Conservation (phyloP, 352 stramenopile genomes). For the Pythium sukuiense region DNA sequence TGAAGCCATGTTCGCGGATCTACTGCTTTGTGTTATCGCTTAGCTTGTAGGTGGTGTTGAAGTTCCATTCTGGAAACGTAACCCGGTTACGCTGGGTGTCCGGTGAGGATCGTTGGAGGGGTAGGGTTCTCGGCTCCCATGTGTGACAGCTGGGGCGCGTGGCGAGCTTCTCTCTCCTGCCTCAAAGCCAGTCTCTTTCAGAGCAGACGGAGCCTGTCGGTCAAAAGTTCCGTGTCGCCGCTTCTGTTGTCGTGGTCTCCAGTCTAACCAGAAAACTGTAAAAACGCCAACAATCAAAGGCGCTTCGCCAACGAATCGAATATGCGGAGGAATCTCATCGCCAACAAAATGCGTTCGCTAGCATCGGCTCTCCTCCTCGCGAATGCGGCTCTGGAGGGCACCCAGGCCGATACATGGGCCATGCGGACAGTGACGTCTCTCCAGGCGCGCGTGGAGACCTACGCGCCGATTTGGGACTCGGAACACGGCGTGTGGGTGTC, state of each 20-base stretch:
- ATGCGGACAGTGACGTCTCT: conserved; percentile 55
- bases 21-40: not conserved
- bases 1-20: not conserved
- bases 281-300: not conserved
- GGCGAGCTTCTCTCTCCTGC: not conserved
- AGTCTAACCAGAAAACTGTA: conserved; percentile 1
- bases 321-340: not conserved
- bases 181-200: conserved; percentile 5
- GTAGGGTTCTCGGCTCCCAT: not conserved
- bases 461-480: conserved; percentile 48
- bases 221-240: not conserved
- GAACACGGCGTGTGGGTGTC: conserved; percentile 51
- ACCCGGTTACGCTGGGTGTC: not conserved
- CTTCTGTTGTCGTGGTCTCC: not conserved
- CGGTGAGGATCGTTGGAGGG: not conserved
- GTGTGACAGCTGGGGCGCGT: not conserved
- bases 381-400: not conserved
- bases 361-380: not conserved
- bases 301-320: conserved; percentile 1
- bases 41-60: not conserved
- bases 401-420: conserved; percentile 28
- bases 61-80: not conserved
- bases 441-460: conserved; percentile 60
- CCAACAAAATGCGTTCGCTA: conserved; percentile 1
- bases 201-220: not conserved